Evolutionary conservation across 768 basidiomycete genomes (phyloP).

Genomic region (Leccinum obscurum): DNA sequence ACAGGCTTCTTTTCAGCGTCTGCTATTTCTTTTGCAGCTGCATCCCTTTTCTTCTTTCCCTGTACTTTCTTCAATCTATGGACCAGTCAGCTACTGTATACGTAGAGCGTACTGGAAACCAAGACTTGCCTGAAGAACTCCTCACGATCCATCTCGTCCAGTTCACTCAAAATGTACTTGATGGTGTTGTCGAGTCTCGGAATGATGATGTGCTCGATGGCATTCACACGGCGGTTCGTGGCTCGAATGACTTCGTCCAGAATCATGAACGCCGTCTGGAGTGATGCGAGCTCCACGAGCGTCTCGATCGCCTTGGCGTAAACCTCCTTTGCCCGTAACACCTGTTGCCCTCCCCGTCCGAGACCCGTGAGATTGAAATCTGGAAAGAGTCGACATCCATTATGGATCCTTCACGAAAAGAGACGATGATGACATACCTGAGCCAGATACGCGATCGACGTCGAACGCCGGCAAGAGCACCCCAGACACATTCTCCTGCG

Average conservation of each 20-base stretch:
- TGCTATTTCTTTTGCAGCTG: slow-evolving; percentile 26
- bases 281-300: slow-evolving; percentile 92
- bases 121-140: slow-evolving; percentile 80
- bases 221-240: slow-evolving; percentile 98
- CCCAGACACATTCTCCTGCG: slow-evolving; percentile 97
- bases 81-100: slow-evolving; percentile 4
- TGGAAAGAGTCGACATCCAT: slow-evolving; percentile 28
- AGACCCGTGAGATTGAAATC: slow-evolving; percentile 98
- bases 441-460: slow-evolving; percentile 80
- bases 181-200: slow-evolving; percentile 96
- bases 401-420: neutral
- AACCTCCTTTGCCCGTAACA: slow-evolving; percentile 91
- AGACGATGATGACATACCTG: slow-evolving; percentile 49
- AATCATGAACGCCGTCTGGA: slow-evolving; percentile 98
- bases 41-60: slow-evolving; percentile 92
- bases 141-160: slow-evolving; percentile 98
- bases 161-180: slow-evolving; percentile 94
- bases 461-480: slow-evolving; percentile 96
- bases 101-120: neutral
- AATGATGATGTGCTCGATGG: slow-evolving; percentile 96
- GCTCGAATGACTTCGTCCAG: slow-evolving; percentile 98
- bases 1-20: slow-evolving; percentile 11
- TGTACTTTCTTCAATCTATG: slow-evolving; percentile 92
- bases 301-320: slow-evolving; percentile 98
- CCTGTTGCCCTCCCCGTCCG: slow-evolving; percentile 95